These are phyloP conservation scores for Medicago lupulina DNA, from an alignment of 306 rosid species.

Conservation along the genomic window DNA sequence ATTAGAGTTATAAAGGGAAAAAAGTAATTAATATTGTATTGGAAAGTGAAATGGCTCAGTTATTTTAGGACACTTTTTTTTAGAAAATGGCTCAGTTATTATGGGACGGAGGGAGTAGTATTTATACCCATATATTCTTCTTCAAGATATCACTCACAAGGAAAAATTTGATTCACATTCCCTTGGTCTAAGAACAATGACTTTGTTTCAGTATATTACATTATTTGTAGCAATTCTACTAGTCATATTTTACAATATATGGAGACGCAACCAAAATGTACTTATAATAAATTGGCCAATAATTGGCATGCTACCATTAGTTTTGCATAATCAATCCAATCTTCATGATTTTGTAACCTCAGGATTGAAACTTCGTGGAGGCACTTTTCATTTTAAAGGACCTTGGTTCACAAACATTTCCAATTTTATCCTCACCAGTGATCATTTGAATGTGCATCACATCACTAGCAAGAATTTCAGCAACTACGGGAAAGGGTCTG, in stretches of 20 bases:
- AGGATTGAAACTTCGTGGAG: neutral
- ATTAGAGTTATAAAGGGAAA: no score
- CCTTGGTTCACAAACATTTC: constrained; percentile 10
- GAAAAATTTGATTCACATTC: no score
- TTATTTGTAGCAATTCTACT: neutral
- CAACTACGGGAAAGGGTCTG: neutral
- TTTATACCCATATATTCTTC: no score
- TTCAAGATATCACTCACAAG: no score
- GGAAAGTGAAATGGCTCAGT: no score
- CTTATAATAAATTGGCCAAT: neutral
- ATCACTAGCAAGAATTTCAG: neutral
- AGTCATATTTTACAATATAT: neutral
- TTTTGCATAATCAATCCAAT: neutral
- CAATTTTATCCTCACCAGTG: neutral
- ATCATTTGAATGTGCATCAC: neutral
- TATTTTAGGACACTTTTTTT: no score
- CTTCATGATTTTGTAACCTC: neutral
- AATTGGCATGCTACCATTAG: neutral
- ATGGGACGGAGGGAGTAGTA: no score
- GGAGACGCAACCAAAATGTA: neutral
- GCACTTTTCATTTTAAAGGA: neutral
- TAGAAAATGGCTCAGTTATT: no score
- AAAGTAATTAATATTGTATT: no score
- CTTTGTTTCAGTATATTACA: neutral
- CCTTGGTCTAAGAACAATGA: neutral